These are phyloP conservation scores for Suhomyces emberorum DNA, from an alignment of 805 yeast genomes.

Conservation along the genomic window DNA sequence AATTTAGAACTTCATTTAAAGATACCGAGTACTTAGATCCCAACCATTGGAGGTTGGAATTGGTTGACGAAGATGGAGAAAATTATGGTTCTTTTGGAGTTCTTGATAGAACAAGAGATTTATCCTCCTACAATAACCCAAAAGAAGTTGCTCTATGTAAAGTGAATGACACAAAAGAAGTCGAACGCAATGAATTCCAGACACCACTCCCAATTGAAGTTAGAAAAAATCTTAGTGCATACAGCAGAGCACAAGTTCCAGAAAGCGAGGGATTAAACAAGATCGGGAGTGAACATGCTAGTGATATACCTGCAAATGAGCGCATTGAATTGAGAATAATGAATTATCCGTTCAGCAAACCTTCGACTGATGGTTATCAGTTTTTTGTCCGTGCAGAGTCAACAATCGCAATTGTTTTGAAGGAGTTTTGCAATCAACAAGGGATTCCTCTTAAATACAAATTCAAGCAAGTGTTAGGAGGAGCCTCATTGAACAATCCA, in stretches of 20 bases:
- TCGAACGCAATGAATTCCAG: constrained; percentile 42
- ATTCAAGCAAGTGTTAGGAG: constrained; percentile 16
- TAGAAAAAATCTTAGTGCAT: constrained; percentile 8
- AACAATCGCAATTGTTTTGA: constrained; percentile 23
- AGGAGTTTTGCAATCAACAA: constrained; percentile 26
- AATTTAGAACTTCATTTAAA: constrained; percentile 16
- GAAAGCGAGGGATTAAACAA: not conserved
- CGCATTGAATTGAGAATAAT: not conserved
- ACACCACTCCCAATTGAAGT: constrained; percentile 55
- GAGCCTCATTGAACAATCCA: not conserved
- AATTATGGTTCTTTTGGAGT: constrained; percentile 91
- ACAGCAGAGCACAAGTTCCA: not conserved
- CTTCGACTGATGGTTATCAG: not conserved
- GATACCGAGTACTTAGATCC: constrained; percentile 42
- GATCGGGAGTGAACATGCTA: not conserved
- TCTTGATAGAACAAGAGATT: constrained; percentile 61
- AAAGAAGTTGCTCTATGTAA: constrained; percentile 77
- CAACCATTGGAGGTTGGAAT: constrained; percentile 69
- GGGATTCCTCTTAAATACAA: constrained; percentile 24
- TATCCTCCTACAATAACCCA: constrained; percentile 68
- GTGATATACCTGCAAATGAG: no score
- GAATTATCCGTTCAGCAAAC: not conserved
- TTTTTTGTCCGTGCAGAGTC: constrained; percentile 4
- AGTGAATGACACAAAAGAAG: constrained; percentile 47
- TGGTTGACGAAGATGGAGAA: constrained; percentile 93